Evolutionary conservation across 306 rosid species (phyloP).

Genomic region (Carpinus fangiana): DNA sequence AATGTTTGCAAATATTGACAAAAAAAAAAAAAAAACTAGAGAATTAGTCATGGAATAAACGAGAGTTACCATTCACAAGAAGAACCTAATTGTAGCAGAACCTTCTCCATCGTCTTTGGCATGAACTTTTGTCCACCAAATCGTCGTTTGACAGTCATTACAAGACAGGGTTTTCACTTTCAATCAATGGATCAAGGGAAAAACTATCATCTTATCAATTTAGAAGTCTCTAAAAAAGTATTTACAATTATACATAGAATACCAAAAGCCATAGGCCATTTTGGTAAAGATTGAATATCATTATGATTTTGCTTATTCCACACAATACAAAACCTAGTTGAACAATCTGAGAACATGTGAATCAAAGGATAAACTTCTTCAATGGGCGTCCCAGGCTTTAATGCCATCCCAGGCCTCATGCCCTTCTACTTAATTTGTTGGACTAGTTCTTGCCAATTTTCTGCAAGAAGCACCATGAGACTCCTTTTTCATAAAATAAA

Average conservation of each 20-base stretch:
- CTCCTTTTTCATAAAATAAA: conserved; percentile 14
- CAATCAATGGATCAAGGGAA: conserved; percentile 52
- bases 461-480: conserved; percentile 29
- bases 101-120: conserved; percentile 92
- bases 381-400: conserved; percentile 78
- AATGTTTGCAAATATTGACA: not conserved
- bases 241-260: not conserved
- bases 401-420: conserved; percentile 84
- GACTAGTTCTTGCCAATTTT: conserved; percentile 81
- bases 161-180: conserved; percentile 86
- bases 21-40: not conserved
- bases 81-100: conserved; percentile 12
- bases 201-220: not conserved
- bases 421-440: conserved; percentile 59
- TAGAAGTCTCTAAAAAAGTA: conserved; percentile 1
- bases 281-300: not conserved
- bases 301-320: not conserved
- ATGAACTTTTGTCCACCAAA: conserved; percentile 97
- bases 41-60: not conserved
- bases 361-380: conserved; percentile 57
- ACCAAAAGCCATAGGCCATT: not conserved
- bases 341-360: not conserved
- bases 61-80: conserved; percentile 4
- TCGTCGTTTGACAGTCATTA: conserved; percentile 97
- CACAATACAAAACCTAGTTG: not conserved